Base-by-base conservation (phyloP, 2,329 filamentous ascomycete genomes). In the Colletotrichum graminicola region DNA sequence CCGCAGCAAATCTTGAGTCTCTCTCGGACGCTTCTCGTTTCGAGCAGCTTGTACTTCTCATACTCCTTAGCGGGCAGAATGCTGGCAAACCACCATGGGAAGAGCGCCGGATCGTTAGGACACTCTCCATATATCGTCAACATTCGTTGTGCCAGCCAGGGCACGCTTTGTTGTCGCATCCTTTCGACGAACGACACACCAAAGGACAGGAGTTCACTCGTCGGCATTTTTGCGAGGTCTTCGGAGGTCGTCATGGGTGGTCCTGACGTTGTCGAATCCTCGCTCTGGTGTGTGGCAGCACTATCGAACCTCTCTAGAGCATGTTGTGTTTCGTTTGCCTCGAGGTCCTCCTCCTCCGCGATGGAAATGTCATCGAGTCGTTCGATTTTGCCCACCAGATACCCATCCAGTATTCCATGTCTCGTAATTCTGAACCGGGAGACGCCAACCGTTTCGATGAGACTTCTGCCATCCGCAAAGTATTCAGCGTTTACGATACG, bases 61-160 rank as follows among this genome's bases (percentile, higher is more conserved):
- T 90, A 84, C 34, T 96, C 93, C 18, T 88, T 87, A 47, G 96
- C 90, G 0, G 94, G 94, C 16, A 97, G 81, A 26, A 96, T 90
- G 77, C 90, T 93, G 12, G 93, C 94, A 75, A 97, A 92, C 95
- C 95, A 98, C 87, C 94, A 97, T 0, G 94, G 93, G 75, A 97
- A 96, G 1, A 89, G 80, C 3, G 91, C 91, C 0, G 94, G 91
- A 76, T 97, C 93, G 21, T 88, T 84, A 0, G 94, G 94, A 26
- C 91, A 92, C 69, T 92, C 89, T 16, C 94, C 94, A 74, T 95
- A 96, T 7, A 93, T 90, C 41, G 89, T 83, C 39, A 95, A 83
- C 43, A 95, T 91, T 11, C 91, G 88, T 51, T 90, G 87, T 66
- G 93, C 89, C 36, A 97, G 84, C 94, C 94, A 97, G 0, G 88